These are phyloP conservation scores for Golubevia sp. DNA, from an alignment of 1,284 basidiomycete species.

Conservation along the genomic window DNA sequence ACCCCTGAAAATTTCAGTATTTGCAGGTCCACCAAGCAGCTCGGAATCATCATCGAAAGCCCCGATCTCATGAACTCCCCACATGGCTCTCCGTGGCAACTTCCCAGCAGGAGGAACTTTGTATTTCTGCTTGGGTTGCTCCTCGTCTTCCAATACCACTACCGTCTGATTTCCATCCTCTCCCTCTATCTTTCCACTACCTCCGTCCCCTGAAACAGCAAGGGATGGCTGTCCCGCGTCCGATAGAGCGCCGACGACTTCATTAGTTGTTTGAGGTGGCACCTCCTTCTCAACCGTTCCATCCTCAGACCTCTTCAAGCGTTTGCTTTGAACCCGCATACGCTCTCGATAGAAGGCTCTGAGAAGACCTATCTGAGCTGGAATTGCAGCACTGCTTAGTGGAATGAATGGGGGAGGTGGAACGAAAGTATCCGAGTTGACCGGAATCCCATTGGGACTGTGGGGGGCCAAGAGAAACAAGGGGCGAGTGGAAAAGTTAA, in stretches of 20 bases:
- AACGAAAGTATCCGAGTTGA: conserved; percentile 70
- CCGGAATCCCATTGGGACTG: conserved; percentile 67
- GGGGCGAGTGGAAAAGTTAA: no score
- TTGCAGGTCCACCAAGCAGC: not conserved
- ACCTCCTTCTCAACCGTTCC: no score
- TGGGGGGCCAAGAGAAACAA: not conserved
- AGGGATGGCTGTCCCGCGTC: no score
- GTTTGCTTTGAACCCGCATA: no score
- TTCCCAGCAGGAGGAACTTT: not conserved
- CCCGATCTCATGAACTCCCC: not conserved
- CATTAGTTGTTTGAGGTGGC: no score
- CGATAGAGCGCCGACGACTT: no score
- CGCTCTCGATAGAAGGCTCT: conserved; percentile 69
- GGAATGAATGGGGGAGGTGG: conserved; percentile 79
- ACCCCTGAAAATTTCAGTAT: not conserved
- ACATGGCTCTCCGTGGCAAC: not conserved
- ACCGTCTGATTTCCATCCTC: no score
- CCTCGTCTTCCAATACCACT: conserved; percentile 1
- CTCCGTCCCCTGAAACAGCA: no score
- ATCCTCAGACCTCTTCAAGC: no score
- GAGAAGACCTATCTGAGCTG: conserved; percentile 82
- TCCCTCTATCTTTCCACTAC: no score
- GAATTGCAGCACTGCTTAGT: conserved; percentile 70
- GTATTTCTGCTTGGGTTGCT: not conserved
- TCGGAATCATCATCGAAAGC: not conserved